phyloP scores from a whole-genome alignment of 2,329 filamentous ascomycete species.

The Amphichorda felina region DNA sequence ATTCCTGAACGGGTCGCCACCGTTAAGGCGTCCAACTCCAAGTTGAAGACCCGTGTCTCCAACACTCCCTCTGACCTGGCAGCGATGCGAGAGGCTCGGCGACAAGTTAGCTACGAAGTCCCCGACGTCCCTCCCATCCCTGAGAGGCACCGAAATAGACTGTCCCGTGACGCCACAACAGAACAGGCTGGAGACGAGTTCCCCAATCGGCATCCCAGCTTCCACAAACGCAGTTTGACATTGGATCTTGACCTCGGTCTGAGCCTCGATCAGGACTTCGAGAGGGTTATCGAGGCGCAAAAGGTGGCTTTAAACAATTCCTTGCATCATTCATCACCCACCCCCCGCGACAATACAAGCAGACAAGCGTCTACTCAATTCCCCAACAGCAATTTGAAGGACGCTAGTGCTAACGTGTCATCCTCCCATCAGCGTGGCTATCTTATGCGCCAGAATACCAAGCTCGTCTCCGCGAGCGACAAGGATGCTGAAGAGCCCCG shows the following conservation, averaged over 20 bases:
- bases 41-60: constrained; percentile 79
- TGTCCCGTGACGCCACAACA: constrained; percentile 27
- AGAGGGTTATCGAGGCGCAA: constrained; percentile 89
- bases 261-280: constrained; percentile 84
- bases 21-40: constrained; percentile 77
- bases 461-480: constrained; percentile 86
- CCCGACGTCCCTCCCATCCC: constrained; percentile 49
- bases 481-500: constrained; percentile 47
- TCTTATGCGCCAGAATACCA: constrained; percentile 96
- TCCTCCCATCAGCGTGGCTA: constrained; percentile 79
- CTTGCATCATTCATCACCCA: constrained; percentile 7
- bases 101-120: constrained; percentile 70
- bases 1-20: constrained; percentile 79
- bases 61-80: constrained; percentile 75
- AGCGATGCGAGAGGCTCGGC: constrained; percentile 75
- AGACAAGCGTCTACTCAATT: constrained; percentile 33
- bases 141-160: constrained; percentile 43
- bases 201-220: constrained; percentile 55
- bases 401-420: constrained; percentile 49
- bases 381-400: constrained; percentile 4
- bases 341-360: constrained; percentile 11
- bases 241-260: constrained; percentile 73
- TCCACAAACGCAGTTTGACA: constrained; percentile 74
- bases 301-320: constrained; percentile 60
- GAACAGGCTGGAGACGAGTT: constrained; percentile 21